Evolutionary conservation across 83 land plant genomes (phyloP).

Genomic region (Thuja plicata): DNA sequence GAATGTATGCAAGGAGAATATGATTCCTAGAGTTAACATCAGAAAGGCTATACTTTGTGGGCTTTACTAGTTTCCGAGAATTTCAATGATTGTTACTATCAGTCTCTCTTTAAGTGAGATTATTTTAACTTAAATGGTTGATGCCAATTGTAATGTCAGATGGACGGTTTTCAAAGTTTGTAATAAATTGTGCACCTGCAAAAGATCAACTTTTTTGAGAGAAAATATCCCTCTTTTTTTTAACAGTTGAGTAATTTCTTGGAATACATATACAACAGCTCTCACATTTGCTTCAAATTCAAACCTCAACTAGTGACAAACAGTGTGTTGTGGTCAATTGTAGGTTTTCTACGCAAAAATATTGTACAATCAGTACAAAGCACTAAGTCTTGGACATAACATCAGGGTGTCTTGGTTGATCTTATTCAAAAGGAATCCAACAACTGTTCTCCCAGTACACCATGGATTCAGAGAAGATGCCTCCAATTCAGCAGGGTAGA

Average conservation of each 20-base stretch:
- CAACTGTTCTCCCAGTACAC: not conserved
- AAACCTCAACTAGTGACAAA: not conserved
- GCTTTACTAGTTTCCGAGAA: not conserved
- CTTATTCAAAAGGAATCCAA: not conserved
- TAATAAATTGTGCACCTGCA: not conserved
- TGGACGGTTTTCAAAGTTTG: not conserved
- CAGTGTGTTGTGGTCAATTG: not conserved
- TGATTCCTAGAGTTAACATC: too few relatives aligned
- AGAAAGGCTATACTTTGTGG: not conserved
- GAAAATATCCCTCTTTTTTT: not conserved
- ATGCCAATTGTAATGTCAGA: not conserved
- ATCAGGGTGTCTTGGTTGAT: not conserved
- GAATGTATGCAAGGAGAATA: constrained; percentile 11
- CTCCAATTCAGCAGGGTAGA: not conserved
- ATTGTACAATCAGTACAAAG: not conserved
- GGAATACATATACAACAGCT: not conserved
- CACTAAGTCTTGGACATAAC: not conserved
- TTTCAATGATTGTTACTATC: too few relatives aligned
- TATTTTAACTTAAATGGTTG: not conserved
- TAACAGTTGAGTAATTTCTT: not conserved
- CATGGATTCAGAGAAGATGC: constrained; percentile 1
- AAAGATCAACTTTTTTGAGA: not conserved
- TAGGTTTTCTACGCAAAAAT: constrained; percentile 4
- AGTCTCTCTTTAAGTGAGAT: too few relatives aligned
- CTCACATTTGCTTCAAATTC: not conserved